Evolutionary conservation across 208 protist genomes (phyloP), one percentile per base, ranked within the genome.

Genomic region (Acanthamoeba lenticulata): DNA sequence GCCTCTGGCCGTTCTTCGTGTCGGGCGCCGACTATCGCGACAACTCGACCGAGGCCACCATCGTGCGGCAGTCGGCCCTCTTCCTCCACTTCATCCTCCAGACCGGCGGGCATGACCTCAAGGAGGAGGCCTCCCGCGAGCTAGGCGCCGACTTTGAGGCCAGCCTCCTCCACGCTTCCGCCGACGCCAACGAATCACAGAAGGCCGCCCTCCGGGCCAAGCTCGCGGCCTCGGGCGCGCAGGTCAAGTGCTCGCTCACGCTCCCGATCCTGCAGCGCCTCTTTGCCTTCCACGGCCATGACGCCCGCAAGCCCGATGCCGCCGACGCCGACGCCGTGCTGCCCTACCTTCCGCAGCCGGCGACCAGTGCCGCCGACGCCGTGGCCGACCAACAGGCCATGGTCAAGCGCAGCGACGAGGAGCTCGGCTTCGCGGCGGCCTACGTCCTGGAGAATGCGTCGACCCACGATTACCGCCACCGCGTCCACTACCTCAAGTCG

Each of bases 1-100:
- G 29, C 11, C 60, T 92, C 29, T 92, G 86, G 86, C 86, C 86
- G 52, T 92, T 62, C 52, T 92, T 92, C 45, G 86, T 74, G 32
- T 92, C 86, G 29, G 86, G 86, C 21, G 21, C 32, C 19, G 60
- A 74, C 60, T 92, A 92, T 36, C 62, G 60, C 57, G 42, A 92
- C 49, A 52, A 92, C 57, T 92, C 86, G 38, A 74, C 45, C 36
- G 38, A 42, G 57, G 40, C 36, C 45, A 77, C 86, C 11, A 74
- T 92, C 21, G 15, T 47, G 29, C 34, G 55, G 7, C 86, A 92
- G 45, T 40, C 40, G 9, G 52, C 86, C 19, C 86, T 92, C 29
- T 92, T 92, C 57, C 52, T 77, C 52, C 86, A 92, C 40, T 52
- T 40, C 38, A 32, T 92, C 45, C 60, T 92, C 38, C 49, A 89